Conservation (phyloP, 352 stramenopile species). For the Halophytophthora batemanensis region DNA sequence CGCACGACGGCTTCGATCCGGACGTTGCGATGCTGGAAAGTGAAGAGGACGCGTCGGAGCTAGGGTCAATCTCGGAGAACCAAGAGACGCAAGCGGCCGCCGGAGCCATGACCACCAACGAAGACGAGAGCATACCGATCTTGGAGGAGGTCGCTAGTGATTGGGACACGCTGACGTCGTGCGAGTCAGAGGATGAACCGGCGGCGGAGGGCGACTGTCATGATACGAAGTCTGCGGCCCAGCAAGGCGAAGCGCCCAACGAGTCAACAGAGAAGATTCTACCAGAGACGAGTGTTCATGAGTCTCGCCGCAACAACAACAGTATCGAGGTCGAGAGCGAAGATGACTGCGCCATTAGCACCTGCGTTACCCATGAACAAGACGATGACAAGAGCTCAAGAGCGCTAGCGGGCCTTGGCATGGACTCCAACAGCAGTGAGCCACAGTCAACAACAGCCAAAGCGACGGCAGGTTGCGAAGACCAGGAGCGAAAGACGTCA, state of each 20-base stretch:
- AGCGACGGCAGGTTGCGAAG: background rate
- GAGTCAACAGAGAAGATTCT: background rate
- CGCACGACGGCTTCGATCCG: background rate
- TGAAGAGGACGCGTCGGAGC: constrained; percentile 8
- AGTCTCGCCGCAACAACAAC: too few species aligned
- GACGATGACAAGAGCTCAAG: background rate
- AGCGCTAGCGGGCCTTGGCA: background rate
- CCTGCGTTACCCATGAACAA: background rate
- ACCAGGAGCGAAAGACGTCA: background rate
- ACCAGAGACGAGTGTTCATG: background rate
- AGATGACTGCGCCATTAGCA: constrained; percentile 5
- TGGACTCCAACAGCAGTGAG: background rate
- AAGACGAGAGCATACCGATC: too few species aligned
- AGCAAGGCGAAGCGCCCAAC: background rate
- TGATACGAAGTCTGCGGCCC: background rate
- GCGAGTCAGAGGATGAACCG: constrained; percentile 9
- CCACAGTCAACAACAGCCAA: background rate
- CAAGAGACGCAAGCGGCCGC: background rate
- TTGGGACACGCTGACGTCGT: constrained; percentile 7
- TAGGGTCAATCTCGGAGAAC: constrained; percentile 16
- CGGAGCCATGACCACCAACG: too few species aligned
- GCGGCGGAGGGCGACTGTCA: background rate
- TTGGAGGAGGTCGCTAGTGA: background rate
- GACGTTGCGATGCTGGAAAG: background rate
- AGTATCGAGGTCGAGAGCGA: constrained; percentile 10